Conservation (phyloP, 345 rosid species). For the Eucalyptus tenuipes region DNA sequence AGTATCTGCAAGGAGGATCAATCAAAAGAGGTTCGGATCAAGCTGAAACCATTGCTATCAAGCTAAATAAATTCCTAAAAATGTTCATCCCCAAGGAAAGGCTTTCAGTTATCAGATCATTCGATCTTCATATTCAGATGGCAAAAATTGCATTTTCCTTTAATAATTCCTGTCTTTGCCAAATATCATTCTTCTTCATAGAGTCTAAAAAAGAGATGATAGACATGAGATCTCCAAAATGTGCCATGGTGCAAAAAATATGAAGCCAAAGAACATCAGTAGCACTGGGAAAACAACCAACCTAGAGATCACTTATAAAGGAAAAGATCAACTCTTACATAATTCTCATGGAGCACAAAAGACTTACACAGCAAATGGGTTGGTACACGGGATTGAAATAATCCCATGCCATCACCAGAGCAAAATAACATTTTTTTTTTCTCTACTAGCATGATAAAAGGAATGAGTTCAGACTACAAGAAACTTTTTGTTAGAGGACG, state of each 20-base stretch:
- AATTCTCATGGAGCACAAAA: not conserved
- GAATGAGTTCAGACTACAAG: not conserved
- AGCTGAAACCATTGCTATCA: not conserved
- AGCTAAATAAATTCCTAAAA: not conserved
- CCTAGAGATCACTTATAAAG: not conserved
- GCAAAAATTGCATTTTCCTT: not conserved
- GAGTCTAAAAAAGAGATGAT: not conserved
- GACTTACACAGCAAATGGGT: not conserved
- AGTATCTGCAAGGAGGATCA: not conserved
- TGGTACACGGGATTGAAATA: not conserved
- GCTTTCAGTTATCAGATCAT: not conserved
- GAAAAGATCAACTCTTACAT: not conserved
- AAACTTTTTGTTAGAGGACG: not conserved
- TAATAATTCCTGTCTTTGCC: not conserved
- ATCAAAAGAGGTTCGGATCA: not conserved
- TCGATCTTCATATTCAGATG: not conserved
- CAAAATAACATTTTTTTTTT: not conserved
- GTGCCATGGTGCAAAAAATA: not conserved
- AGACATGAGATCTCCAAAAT: not conserved
- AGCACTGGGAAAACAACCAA: not conserved
- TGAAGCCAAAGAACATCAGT: not conserved
- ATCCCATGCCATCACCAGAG: not conserved
- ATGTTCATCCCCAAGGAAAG: not conserved
- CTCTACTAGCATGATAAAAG: not conserved
- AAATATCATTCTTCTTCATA: not conserved